These are phyloP conservation scores for Peronospora belbahrii DNA, from an alignment of 352 stramenopile species.

Conservation along the genomic window DNA sequence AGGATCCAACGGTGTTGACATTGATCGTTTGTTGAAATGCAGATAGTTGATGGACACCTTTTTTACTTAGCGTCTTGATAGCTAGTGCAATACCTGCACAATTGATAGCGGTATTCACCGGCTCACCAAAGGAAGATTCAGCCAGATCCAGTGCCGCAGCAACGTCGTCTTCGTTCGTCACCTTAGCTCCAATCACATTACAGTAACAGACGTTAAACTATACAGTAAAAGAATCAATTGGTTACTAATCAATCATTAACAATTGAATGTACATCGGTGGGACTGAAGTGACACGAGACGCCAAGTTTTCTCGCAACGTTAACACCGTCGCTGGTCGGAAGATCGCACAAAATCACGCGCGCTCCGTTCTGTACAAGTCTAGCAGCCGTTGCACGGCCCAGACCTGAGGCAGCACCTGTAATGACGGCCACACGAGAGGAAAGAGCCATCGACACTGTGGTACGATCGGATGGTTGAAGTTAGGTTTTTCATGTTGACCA, in stretches of 20 bases:
- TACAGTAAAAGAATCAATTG: background rate
- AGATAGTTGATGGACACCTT: slow-evolving; percentile 86
- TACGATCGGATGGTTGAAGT: background rate
- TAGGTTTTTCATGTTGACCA: too few relatives aligned
- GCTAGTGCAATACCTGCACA: slow-evolving; percentile 92
- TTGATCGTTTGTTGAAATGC: slow-evolving; percentile 93
- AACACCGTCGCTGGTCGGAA: slow-evolving; percentile 75
- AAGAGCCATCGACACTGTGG: slow-evolving; percentile 36
- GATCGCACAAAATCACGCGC: slow-evolving; percentile 89
- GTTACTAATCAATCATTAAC: background rate
- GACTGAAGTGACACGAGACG: slow-evolving; percentile 73
- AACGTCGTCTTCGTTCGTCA: slow-evolving; percentile 88
- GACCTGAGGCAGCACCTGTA: slow-evolving; percentile 89
- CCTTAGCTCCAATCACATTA: slow-evolving; percentile 34
- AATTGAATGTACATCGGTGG: slow-evolving; percentile 45
- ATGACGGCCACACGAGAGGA: slow-evolving; percentile 80
- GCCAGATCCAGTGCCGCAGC: slow-evolving; percentile 85
- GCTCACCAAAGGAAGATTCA: slow-evolving; percentile 87
- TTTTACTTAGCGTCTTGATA: slow-evolving; percentile 90
- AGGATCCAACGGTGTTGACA: slow-evolving; percentile 95
- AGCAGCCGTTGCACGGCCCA: slow-evolving; percentile 89
- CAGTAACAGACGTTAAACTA: background rate
- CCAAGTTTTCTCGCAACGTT: slow-evolving; percentile 70
- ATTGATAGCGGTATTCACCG: slow-evolving; percentile 92
- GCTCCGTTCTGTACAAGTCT: slow-evolving; percentile 86